These are phyloP conservation scores for Brassica hybrid DNA, from an alignment of 441 rosid species.

Conservation along the genomic window DNA sequence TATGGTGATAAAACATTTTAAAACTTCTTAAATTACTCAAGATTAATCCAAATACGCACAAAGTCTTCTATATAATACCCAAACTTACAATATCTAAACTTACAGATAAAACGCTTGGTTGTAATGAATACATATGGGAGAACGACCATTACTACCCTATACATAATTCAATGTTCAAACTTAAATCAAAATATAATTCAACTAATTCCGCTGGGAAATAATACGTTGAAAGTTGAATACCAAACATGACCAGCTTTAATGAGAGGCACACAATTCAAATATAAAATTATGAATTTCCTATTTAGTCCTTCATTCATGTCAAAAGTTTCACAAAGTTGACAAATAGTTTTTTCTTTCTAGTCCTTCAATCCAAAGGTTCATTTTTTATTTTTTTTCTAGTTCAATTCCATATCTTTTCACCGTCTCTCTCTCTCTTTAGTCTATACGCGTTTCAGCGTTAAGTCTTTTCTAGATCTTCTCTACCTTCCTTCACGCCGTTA, in stretches of 20 bases:
- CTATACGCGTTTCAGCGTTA: slow-evolving; percentile 45
- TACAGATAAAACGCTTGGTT: too few species aligned
- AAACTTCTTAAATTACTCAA: too few species aligned
- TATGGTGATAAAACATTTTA: too few species aligned
- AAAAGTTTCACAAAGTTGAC: background rate
- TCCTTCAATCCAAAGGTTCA: background rate
- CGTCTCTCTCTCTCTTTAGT: slow-evolving; percentile 16
- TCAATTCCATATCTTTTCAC: background rate
- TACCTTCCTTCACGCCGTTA: too few species aligned
- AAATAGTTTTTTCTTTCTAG: background rate
- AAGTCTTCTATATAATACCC: too few species aligned
- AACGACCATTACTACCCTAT: too few species aligned
- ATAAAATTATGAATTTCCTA: background rate
- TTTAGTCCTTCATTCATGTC: background rate
- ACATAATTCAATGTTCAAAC: too few species aligned
- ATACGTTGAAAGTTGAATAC: slow-evolving; percentile 36
- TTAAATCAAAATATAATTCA: background rate
- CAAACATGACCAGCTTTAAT: slow-evolving; percentile 34
- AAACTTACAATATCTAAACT: too few species aligned
- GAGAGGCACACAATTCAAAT: slow-evolving; percentile 19
- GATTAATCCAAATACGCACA: too few species aligned
- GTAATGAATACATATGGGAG: too few species aligned
- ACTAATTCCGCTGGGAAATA: background rate
- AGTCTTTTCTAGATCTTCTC: slow-evolving; percentile 40
- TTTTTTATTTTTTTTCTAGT: too few species aligned